phyloP scores from a whole-genome alignment of 192 early-diverging fungal species.

The Blastocladiella britannica region DNA sequence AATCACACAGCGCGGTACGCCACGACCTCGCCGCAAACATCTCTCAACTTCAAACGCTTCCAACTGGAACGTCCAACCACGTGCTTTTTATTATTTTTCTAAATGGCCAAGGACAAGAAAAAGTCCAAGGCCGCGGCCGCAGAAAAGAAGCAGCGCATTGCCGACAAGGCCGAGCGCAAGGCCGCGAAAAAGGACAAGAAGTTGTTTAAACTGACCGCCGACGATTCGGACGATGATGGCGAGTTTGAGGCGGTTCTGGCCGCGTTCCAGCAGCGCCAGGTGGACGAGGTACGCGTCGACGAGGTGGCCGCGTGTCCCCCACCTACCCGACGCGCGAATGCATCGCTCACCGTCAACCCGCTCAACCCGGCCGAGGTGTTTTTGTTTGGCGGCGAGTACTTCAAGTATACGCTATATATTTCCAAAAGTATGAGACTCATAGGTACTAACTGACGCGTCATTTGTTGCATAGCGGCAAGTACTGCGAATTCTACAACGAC shows the following conservation, averaged over 20 bases:
- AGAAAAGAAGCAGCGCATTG: no score
- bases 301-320: conserved; percentile 26
- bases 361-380: conserved; percentile 31
- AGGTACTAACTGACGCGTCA: no score
- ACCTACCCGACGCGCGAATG: conserved; percentile 33
- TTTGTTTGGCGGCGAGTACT: conserved; percentile 50
- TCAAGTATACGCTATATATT: conserved; percentile 11
- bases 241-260: conserved; percentile 45
- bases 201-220: conserved; percentile 19
- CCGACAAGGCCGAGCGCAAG: conserved; percentile 21
- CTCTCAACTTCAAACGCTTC: no score
- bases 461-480: conserved; percentile 10
- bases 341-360: conserved; percentile 34
- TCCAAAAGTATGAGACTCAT: not conserved
- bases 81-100: no score
- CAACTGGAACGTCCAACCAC: no score
- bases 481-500: conserved; percentile 38
- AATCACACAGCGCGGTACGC: no score
- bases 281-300: conserved; percentile 24
- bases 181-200: conserved; percentile 18
- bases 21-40: no score
- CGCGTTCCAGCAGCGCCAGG: conserved; percentile 31
- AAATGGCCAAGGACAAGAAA: conserved; percentile 14
- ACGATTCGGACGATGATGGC: conserved; percentile 31
- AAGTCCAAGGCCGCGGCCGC: no score